Conservation (phyloP, 768 basidiomycete genomes). For the Candolleomyces eurysporus region DNA sequence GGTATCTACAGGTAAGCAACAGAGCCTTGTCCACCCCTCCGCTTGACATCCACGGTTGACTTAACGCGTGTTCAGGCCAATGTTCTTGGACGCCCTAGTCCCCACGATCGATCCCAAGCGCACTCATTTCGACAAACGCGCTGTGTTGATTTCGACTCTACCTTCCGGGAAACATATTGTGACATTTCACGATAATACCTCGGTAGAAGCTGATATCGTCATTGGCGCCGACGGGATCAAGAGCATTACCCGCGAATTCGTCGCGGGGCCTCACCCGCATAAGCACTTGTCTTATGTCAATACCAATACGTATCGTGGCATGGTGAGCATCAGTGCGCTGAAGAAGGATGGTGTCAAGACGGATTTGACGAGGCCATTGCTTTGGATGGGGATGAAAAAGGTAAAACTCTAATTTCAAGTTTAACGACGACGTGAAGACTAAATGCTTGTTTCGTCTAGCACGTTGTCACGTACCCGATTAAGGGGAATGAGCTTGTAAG, state of each 20-base stretch:
- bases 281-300: conserved; percentile 40
- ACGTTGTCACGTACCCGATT: conserved; percentile 53
- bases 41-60: background rate
- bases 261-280: conserved; percentile 25
- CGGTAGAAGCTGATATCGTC: conserved; percentile 44
- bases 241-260: conserved; percentile 40
- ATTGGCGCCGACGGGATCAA: conserved; percentile 56
- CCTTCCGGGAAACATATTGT: conserved; percentile 30
- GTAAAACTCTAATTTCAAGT: conserved; percentile 21
- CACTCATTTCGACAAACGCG: conserved; percentile 52
- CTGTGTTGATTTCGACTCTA: conserved; percentile 30
- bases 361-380: conserved; percentile 32
- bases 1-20: conserved; percentile 42
- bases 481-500: conserved; percentile 39
- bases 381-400: conserved; percentile 45
- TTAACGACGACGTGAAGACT: background rate
- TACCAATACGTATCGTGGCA: conserved; percentile 47
- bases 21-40: background rate
- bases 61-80: conserved; percentile 31
- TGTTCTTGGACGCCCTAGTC: conserved; percentile 48
- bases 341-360: conserved; percentile 41
- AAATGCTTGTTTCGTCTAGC: conserved; percentile 29
- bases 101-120: conserved; percentile 38
- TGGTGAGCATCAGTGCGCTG: conserved; percentile 41
- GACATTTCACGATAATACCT: conserved; percentile 49